Base-by-base conservation (phyloP, 2,329 filamentous ascomycete species). In the Aureobasidium sp. region DNA sequence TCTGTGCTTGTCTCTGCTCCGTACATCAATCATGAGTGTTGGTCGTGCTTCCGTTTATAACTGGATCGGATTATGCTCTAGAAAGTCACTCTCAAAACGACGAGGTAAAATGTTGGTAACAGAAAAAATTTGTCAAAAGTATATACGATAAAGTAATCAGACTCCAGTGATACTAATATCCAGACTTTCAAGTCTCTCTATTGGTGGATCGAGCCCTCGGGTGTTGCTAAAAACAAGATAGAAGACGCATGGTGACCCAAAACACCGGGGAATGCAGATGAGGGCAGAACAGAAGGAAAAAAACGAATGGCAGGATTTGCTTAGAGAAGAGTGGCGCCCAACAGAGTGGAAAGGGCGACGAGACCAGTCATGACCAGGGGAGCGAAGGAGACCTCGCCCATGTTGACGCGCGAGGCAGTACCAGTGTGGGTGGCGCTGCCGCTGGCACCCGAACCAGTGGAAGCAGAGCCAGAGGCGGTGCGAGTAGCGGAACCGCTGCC, bases 361-460 rank as follows among this genome's bases (percentile, higher is more conserved):
- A 82, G 76, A 45, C 79, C 71, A 57, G 78, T 78, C 68, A 80
- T 81, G 29, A 82, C 70, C 56, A 83, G 68, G 61, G 83, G 81
- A 66, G 78, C 78, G 57, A 81, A 67, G 57, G 75, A 74, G 64
- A 82, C 71, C 65, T 79, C 78, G 42, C 78, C 75, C 75, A 76
- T 55, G 72, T 70, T 63, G 72, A 70, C 25, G 62, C 69, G 68
- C 41, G 70, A 68, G 34, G 71, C 69, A 51, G 69, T 70, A 63
- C 64, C 61, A 12, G 39, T 41, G 20, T 25, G 22, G 17, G 60
- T 37, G 11, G 49, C 29, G 41, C 20, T 37, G 66, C 64, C 36
- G 36, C 62, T 14, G 37, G 20, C 49, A 47, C 68, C 67, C 34
- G 71, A 71, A 51, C 68, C 67, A 36, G 71, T 71, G 25, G 55